phyloP scores from a whole-genome alignment of 768 basidiomycete species.

The Tricholoma sp. region DNA sequence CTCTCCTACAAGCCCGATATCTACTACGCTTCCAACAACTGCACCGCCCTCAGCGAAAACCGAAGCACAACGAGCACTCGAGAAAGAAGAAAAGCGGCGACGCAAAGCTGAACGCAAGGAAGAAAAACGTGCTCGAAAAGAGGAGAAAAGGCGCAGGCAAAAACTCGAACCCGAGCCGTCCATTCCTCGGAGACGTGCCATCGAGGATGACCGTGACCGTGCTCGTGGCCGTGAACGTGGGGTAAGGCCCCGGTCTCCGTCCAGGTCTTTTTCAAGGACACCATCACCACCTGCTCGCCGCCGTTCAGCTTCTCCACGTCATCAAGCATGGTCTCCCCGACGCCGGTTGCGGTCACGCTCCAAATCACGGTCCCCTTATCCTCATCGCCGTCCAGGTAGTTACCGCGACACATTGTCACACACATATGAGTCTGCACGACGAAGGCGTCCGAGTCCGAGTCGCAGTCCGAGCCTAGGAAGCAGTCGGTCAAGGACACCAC shows the following conservation, averaged over 20 bases:
- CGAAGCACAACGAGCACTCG: constrained; percentile 24
- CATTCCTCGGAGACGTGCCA: constrained; percentile 11
- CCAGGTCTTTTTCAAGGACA: constrained; percentile 22
- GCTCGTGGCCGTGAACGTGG: constrained; percentile 10
- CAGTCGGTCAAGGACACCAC: background rate
- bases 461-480: background rate
- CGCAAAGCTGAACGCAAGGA: constrained; percentile 55
- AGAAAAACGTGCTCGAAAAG: constrained; percentile 53
- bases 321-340: background rate
- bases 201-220: constrained; percentile 17
- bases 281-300: background rate
- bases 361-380: background rate
- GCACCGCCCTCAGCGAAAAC: constrained; percentile 15
- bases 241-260: constrained; percentile 15
- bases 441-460: background rate
- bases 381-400: background rate
- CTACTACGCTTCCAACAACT: constrained; percentile 3
- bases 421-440: background rate
- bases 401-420: background rate
- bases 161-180: constrained; percentile 20
- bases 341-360: background rate
- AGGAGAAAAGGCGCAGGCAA: constrained; percentile 35
- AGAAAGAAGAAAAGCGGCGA: constrained; percentile 46
- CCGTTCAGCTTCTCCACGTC: constrained; percentile 1
- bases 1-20: constrained; percentile 8